Evolutionary conservation across 305 asterid genomes (phyloP).

Genomic region (Petunia hybrid): DNA sequence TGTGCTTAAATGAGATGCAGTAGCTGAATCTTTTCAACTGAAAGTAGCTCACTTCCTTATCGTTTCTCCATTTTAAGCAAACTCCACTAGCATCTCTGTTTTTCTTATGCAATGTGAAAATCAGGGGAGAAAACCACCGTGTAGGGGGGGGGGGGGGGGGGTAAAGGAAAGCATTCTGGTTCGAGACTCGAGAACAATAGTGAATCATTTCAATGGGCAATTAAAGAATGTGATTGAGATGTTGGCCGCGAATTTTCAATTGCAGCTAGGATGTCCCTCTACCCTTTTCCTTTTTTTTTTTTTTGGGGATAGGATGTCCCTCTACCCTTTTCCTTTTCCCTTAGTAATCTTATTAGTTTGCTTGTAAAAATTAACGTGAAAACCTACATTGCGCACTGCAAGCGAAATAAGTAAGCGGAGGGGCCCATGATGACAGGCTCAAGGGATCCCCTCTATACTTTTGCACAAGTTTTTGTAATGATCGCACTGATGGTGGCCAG

Average conservation of each 20-base stretch:
- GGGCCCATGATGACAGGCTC: conserved; percentile 5
- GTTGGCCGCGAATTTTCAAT: not conserved
- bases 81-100: not conserved
- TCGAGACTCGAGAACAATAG: conserved; percentile 18
- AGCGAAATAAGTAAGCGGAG: not conserved
- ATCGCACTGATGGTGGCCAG: conserved; percentile 10
- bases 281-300: not conserved
- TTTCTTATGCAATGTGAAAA: not conserved
- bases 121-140: not conserved
- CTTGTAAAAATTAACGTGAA: not conserved
- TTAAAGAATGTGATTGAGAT: conserved; percentile 10
- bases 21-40: not conserved
- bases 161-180: not conserved
- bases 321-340: not conserved
- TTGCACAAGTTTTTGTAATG: not conserved
- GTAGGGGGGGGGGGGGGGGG: not conserved
- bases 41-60: not conserved
- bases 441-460: conserved; percentile 4
- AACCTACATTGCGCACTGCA: conserved; percentile 1
- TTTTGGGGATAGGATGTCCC: not conserved
- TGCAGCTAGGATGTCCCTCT: not conserved
- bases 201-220: not conserved
- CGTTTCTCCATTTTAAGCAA: not conserved
- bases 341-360: conserved; percentile 7
- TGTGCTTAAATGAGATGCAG: not conserved